Base-by-base conservation (phyloP, 768 basidiomycete species). In the Mycena filopes region DNA sequence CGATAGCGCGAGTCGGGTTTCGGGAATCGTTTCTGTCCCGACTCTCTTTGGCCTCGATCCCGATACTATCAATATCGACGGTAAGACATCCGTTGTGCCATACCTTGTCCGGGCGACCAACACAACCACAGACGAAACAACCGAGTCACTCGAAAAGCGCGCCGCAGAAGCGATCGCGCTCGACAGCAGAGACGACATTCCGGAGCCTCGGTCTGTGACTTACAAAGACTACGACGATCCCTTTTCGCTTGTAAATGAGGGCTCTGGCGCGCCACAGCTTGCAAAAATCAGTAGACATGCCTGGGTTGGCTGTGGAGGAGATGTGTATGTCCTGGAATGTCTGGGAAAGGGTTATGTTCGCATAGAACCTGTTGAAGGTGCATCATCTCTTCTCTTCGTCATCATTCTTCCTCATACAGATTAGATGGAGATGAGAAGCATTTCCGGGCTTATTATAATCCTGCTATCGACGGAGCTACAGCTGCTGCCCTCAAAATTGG, bases 21-120 rank as follows among this genome's bases (percentile, higher is more conserved):
- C 84, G 10, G 94, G 94, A 13, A 81, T 96, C 28, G 79, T 95
- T 26, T 93, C 89, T 18, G 83, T 86, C 13, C 96, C 96, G 0
- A 94, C 92, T 9, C 78, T 98, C 13, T 92, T 96, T 72, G 96
- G 96, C 0, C 77, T 99, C 5, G 89, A 93, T 72, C 91, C 93
- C n/a, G 75, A 80, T 13, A 86, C 87, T 60, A 74, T 92, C 9
- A 76, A 77, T 23, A 77, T 88, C n/a, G 86, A 93, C 53, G 89
- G 91, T 90, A 70, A 69, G 48, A 38, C 36, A 9, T 33, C 18
- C 33, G 13, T 25, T 38, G 38, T 16, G 20, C 33, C 47, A 41
- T 16, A 20, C 33, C 47, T 48, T 20, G 36, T 53, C 43, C 41
- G 51, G 65, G 33, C 67, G 15, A 36, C 62, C 4, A 55, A 57